Conservation (phyloP, 2,329 filamentous ascomycete species). For the Aspergillus fijiensis region DNA sequence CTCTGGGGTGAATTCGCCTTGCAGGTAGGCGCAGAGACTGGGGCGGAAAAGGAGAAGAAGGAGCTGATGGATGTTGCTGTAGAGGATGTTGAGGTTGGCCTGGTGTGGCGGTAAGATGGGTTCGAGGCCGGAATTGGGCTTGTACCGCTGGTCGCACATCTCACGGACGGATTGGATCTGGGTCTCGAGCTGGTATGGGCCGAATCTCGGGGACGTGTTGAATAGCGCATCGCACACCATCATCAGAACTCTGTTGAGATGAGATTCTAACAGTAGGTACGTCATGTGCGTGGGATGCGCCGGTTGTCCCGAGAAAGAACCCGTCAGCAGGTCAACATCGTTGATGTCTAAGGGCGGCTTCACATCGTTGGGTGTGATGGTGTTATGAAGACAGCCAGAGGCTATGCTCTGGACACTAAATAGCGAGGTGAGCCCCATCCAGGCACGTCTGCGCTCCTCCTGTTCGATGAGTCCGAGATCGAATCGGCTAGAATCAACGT, state of each 20-base stretch:
- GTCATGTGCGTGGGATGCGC: constrained; percentile 43
- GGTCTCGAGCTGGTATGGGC: constrained; percentile 27
- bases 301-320: constrained; percentile 19
- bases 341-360: constrained; percentile 38
- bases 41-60: constrained; percentile 40
- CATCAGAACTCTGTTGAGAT: constrained; percentile 37
- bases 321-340: constrained; percentile 35
- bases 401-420: constrained; percentile 41
- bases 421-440: constrained; percentile 43
- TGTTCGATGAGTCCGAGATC: constrained; percentile 35
- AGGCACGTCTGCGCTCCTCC: constrained; percentile 42
- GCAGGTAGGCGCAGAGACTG: constrained; percentile 32
- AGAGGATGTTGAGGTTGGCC: constrained; percentile 43
- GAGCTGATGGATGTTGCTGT: constrained; percentile 42
- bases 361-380: constrained; percentile 29
- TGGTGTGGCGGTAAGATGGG: constrained; percentile 35
- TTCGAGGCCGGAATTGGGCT: constrained; percentile 23
- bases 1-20: constrained; percentile 32
- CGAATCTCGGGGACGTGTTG: constrained; percentile 23
- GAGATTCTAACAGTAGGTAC: constrained; percentile 41
- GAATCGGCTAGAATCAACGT: constrained; percentile 42
- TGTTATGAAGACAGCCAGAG: constrained; percentile 37
- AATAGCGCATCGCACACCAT: constrained; percentile 39
- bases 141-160: constrained; percentile 32
- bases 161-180: constrained; percentile 34